These are phyloP conservation scores for Umbilicaria muhlenbergii DNA, from an alignment of 495 filamentous ascomycete species.

Conservation along the genomic window DNA sequence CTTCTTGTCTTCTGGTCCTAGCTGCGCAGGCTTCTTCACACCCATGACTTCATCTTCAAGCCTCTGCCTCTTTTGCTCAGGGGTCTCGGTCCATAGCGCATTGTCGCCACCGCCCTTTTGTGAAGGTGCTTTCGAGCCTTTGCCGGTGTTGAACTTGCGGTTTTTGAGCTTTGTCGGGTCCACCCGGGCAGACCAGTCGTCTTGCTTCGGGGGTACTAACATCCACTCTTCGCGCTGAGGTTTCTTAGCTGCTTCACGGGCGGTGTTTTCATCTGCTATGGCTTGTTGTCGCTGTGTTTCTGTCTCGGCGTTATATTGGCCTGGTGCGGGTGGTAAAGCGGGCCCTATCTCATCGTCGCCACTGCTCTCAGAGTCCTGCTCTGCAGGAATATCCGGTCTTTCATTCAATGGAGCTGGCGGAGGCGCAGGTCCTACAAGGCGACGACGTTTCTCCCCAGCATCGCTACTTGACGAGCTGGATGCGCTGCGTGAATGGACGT, in stretches of 20 bases:
- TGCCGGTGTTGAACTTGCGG: constrained; percentile 73
- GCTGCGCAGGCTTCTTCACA: constrained; percentile 27
- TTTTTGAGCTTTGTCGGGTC: constrained; percentile 74
- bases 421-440: constrained; percentile 32
- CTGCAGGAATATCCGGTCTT: constrained; percentile 18
- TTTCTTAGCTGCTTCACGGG: constrained; percentile 23
- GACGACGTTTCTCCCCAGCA: constrained; percentile 24
- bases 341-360: constrained; percentile 65
- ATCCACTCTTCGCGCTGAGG: constrained; percentile 81
- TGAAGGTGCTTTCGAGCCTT: constrained; percentile 28
- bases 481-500: constrained; percentile 9
- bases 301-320: constrained; percentile 9
- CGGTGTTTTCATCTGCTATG: constrained; percentile 10
- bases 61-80: constrained; percentile 69
- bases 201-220: constrained; percentile 61
- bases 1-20: constrained; percentile 12
- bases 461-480: constrained; percentile 15
- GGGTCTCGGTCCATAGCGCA: constrained; percentile 81
- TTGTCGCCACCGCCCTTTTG: constrained; percentile 23
- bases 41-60: constrained; percentile 80
- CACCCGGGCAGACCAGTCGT: constrained; percentile 45
- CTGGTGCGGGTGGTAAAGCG: constrained; percentile 46
- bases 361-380: constrained; percentile 26
- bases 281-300: constrained; percentile 10
- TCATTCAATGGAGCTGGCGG: constrained; percentile 39